These are phyloP conservation scores for Vigna hirtella DNA, from an alignment of 306 rosid species.

Conservation along the genomic window DNA sequence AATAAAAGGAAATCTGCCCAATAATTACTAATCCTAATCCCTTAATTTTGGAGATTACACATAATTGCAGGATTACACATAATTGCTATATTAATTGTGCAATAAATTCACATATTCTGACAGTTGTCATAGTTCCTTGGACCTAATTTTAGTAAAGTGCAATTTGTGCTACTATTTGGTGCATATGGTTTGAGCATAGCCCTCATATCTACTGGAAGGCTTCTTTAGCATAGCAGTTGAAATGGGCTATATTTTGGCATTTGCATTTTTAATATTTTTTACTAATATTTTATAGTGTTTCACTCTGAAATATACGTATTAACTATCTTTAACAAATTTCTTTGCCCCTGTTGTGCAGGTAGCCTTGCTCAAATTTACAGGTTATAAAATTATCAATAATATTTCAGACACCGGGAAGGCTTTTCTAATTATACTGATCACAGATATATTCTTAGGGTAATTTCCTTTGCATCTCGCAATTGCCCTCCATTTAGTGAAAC, in stretches of 20 bases:
- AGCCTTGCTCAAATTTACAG: slow-evolving; percentile 96
- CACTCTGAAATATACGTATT: slow-evolving; percentile 27
- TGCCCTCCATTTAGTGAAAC: slow-evolving; percentile 14
- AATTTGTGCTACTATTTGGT: slow-evolving; percentile 4
- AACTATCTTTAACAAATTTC: slow-evolving; percentile 20
- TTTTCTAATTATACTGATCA: slow-evolving; percentile 79
- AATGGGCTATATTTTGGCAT: slow-evolving; percentile 5
- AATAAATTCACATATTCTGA: too few relatives aligned
- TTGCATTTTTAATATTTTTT: slow-evolving; percentile 27
- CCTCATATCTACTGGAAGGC: slow-evolving; percentile 10
- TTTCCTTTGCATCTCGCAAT: slow-evolving; percentile 35
- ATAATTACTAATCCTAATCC: too few relatives aligned
- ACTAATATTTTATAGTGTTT: slow-evolving; percentile 11
- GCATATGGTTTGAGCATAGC: slow-evolving; percentile 23
- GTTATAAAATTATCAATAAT: slow-evolving; percentile 88
- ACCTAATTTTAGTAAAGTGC: background rate
- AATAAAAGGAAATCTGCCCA: too few relatives aligned
- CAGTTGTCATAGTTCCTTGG: background rate
- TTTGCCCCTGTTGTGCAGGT: slow-evolving; percentile 72
- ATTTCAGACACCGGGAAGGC: slow-evolving; percentile 98
- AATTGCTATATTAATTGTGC: too few relatives aligned
- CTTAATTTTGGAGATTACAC: too few relatives aligned
- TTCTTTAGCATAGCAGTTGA: background rate
- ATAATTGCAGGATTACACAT: too few relatives aligned
- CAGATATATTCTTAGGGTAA: slow-evolving; percentile 98